Base-by-base conservation (phyloP, 2,329 filamentous ascomycete species). In the Epichloe amarillans region DNA sequence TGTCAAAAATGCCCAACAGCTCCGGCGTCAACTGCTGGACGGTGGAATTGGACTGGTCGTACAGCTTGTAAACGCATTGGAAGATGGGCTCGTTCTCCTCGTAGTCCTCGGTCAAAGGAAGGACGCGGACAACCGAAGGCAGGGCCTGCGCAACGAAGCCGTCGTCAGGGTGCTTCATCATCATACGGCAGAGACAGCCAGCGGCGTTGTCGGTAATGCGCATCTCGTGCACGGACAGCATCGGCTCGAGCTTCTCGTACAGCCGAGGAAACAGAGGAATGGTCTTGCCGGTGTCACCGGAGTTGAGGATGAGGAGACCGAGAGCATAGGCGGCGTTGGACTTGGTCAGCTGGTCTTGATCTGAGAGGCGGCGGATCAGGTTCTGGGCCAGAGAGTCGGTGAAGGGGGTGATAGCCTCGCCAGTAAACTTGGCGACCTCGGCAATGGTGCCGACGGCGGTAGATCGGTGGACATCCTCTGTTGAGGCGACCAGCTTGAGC, bases 11-110 rank as follows among this genome's bases (percentile, higher is more conserved):
- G 12, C 79, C 76, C 57, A 88, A 70, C 52, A 93, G 73, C 62
- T 80, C 75, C 38, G 80, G 76, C 4, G 86, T 89, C 45, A 88
- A 74, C 60, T 79, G 73, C 66, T 83, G 79, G 45, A 90, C 76
- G 2, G 81, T 84, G 12, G 76, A 71, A 68, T 91, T 84, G 56
- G 80, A 77, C 55, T 77, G 72, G 59, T 84, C 78, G 66, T 89
- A 96, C 56, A 97, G 78, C 68, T 86, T 83, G 67, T 87, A 84
- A 61, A 98, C 84, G 80, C 90, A 94, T 66, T 85, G 79, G 71
- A 85, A 98, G 53, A 97, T 83, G 8, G 93, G 89, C 61, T 88
- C 87, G 70, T 98, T 97, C 79, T 97, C 93, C 69, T 96, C 89
- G 61, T 80, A 97, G 67, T 97, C 93, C 64, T 95, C 90, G 67